These are phyloP conservation scores for Stellera chamaejasme DNA, from an alignment of 345 rosid species.

Conservation along the genomic window DNA sequence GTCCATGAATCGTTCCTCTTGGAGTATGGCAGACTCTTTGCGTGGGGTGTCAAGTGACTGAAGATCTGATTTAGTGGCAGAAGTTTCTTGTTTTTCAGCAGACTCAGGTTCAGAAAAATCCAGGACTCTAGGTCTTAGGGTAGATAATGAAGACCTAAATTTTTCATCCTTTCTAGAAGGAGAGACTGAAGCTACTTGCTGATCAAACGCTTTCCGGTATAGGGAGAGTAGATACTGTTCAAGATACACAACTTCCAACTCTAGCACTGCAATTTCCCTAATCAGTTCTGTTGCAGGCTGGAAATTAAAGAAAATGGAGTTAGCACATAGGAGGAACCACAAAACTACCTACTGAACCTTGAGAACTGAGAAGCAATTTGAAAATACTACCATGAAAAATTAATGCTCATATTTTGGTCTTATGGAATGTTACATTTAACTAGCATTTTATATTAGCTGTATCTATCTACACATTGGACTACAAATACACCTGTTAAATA, in stretches of 20 bases:
- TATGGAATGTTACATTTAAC: no score
- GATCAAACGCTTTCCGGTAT: constrained; percentile 84
- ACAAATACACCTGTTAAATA: no score
- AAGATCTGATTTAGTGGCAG: constrained; percentile 30
- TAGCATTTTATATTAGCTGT: no score
- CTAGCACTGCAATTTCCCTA: constrained; percentile 78
- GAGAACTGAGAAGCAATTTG: neutral
- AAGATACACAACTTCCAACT: constrained; percentile 83
- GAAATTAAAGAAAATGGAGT: neutral
- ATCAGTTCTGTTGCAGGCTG: constrained; percentile 84
- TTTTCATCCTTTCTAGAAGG: constrained; percentile 40
- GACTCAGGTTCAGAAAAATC: constrained; percentile 33
- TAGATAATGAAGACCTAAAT: constrained; percentile 36
- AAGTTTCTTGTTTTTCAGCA: constrained; percentile 31
- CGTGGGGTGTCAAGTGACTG: constrained; percentile 24
- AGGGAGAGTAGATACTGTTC: constrained; percentile 89
- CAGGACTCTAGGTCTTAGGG: constrained; percentile 30
- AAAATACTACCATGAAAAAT: neutral
- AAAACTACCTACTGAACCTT: constrained; percentile 3
- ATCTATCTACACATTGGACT: neutral
- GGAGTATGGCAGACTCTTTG: constrained; percentile 23
- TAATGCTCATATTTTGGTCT: no score
- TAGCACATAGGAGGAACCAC: constrained; percentile 1
- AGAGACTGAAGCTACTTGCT: constrained; percentile 41
- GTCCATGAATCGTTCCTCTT: constrained; percentile 39